Conservation (phyloP, 108 stramenopile genomes). For the Nitzschia sp. region DNA sequence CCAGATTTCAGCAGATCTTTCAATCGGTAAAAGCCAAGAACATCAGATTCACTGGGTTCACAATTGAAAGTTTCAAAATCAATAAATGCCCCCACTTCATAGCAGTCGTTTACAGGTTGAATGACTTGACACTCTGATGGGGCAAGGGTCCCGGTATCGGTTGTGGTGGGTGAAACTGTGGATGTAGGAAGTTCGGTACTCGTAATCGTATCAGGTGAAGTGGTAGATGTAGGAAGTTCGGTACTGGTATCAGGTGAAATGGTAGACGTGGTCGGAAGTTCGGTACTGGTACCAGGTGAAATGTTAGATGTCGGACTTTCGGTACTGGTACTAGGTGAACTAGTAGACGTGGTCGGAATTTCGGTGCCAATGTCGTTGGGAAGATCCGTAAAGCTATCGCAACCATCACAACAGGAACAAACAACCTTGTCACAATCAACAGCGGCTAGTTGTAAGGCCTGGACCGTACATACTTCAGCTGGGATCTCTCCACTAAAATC, state of each 20-base stretch:
- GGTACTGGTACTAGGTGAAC: no score
- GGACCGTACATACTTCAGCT: constrained; percentile 12
- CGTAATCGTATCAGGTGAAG: neutral
- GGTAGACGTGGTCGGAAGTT: neutral
- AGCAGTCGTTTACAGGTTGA: constrained; percentile 2
- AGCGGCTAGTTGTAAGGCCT: constrained; percentile 25
- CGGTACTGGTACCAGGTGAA: no score
- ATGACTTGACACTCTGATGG: neutral
- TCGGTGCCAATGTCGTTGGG: neutral
- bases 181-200: neutral
- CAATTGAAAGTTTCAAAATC: constrained; percentile 1
- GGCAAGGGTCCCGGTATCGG: neutral
- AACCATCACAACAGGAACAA: constrained; percentile 3
- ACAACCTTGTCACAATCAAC: constrained; percentile 12
- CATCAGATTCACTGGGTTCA: neutral
- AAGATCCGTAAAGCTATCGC: neutral
- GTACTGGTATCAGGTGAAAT: neutral
- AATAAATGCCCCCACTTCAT: neutral
- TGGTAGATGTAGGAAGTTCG: neutral
- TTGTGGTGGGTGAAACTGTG: neutral
- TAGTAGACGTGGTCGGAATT: neutral
- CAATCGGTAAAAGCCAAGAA: neutral
- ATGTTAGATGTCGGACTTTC: neutral
- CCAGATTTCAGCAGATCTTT: neutral
- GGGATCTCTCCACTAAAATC: constrained; percentile 41